phyloP scores from a whole-genome alignment of 306 rosid genomes.

The Citrullus amarus region DNA sequence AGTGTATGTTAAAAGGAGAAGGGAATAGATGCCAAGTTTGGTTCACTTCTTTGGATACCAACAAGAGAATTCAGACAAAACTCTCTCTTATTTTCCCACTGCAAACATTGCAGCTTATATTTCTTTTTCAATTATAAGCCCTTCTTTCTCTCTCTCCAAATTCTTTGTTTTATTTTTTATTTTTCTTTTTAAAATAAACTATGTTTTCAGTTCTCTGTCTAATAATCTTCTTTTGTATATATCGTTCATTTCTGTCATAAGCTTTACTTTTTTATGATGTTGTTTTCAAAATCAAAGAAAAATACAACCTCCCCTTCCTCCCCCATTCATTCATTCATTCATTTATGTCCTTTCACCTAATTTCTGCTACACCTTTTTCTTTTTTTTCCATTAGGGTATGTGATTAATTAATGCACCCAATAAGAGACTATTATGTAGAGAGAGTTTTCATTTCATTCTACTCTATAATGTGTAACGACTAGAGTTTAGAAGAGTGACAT shows the following conservation, averaged over 20 bases:
- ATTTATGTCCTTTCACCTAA: neutral
- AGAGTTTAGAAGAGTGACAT: too few species aligned
- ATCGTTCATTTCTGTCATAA: neutral
- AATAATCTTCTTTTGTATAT: neutral
- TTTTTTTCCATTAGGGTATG: neutral
- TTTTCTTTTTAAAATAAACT: neutral
- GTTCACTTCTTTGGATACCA: constrained; percentile 20
- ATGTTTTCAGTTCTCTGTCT: neutral
- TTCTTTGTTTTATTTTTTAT: neutral
- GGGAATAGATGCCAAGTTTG: constrained; percentile 11
- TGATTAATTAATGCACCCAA: neutral
- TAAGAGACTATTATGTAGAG: too few species aligned
- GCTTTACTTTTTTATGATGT: neutral
- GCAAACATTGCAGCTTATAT: constrained; percentile 5
- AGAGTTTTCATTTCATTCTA: too few species aligned
- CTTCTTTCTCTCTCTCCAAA: neutral
- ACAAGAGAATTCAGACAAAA: constrained; percentile 31
- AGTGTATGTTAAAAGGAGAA: constrained; percentile 2
- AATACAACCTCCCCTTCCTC: neutral
- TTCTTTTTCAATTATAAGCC: neutral
- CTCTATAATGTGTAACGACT: too few species aligned
- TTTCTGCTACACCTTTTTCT: neutral
- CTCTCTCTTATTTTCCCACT: neutral
- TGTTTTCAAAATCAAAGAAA: neutral
- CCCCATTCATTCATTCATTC: neutral